Base-by-base conservation (phyloP, 805 yeast species). In the Schizosaccharomyces japonicus region DNA sequence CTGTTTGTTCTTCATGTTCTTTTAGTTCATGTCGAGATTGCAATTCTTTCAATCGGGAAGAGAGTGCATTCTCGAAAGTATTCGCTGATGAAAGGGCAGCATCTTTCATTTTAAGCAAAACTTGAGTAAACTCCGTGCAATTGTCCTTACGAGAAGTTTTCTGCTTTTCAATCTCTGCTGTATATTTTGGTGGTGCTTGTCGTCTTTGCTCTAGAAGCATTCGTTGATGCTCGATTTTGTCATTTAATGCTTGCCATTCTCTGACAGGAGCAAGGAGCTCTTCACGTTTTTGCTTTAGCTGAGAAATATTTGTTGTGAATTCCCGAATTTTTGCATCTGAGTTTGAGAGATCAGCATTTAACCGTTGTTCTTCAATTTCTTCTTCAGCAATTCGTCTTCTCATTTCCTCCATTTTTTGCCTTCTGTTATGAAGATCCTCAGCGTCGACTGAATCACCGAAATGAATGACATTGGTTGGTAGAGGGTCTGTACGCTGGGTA, bases 61-160 rank as follows among this genome's bases (percentile, higher is more conserved):
- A 28, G 3, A 27, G 32, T 2, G 7, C 27, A 13, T 42, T 29
- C 7, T 27, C 31, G 19, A 28, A 27, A 7, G 21, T 21, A 27
- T 23, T 27, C 10, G 33, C 17, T 17, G 33, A 19, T 42, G 17
- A 23, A 7, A 27, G 21, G 6, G n/a, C 11, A 21, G 8, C 5
- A 6, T 28, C 31, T 13, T 42, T 29, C 19, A 29, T 8, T 42
- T 42, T 42, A 6, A 8, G n/a, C n/a, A 42, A 13, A n/a, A 30
- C 21, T 21, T 42, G 8, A 25, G 17, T n/a, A 42, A 28, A 30
- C 10, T 25, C 46, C 17, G 11, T 27, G 15, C 21, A 42, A 39
- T 52, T 52, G 13, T 55, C 50, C 28, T 51, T 51, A 8, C 42
- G 25, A 6, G 13, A 19, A 15, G 6, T 27, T 21, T 36, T 23